Conservation (phyloP, 352 stramenopile genomes). For the Phytophthora syringae region DNA sequence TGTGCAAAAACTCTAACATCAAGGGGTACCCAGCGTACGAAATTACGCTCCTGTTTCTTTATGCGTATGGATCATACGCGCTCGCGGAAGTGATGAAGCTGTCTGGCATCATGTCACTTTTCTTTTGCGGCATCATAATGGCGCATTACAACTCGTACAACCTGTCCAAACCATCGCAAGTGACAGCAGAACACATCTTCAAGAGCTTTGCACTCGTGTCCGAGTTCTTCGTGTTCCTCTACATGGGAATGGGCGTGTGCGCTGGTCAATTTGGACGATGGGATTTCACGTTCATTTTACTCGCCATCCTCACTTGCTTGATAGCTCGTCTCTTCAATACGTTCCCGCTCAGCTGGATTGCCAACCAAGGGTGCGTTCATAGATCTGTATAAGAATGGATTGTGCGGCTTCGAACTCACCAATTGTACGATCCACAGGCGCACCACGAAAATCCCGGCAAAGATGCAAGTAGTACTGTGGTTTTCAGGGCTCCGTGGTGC, state of each 20-base stretch:
- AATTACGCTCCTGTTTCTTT: slow-evolving; percentile 78
- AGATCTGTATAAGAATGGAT: no score
- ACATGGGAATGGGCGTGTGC: slow-evolving; percentile 81
- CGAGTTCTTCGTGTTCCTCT: slow-evolving; percentile 84
- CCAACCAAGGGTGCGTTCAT: slow-evolving; percentile 54
- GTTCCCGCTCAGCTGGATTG: slow-evolving; percentile 88
- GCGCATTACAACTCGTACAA: slow-evolving; percentile 87
- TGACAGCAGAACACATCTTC: slow-evolving; percentile 78
- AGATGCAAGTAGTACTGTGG: slow-evolving; percentile 94
- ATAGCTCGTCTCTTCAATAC: slow-evolving; percentile 94
- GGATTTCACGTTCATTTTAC: slow-evolving; percentile 86
- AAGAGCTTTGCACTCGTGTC: slow-evolving; percentile 75
- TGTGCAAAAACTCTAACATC: slow-evolving; percentile 83
- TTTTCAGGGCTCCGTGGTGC: slow-evolving; percentile 92
- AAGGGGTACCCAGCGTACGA: slow-evolving; percentile 81
- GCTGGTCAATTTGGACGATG: slow-evolving; percentile 76
- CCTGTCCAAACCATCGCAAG: slow-evolving; percentile 67
- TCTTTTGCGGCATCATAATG: slow-evolving; percentile 91
- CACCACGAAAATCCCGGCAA: slow-evolving; percentile 68
- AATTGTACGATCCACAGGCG: no score
- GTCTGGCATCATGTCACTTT: slow-evolving; percentile 92
- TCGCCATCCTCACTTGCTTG: slow-evolving; percentile 87
- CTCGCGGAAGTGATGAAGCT: slow-evolving; percentile 74
- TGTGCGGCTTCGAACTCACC: no score
- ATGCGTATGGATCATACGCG: slow-evolving; percentile 72